Evolutionary conservation across 2,329 filamentous ascomycete species (phyloP), one percentile per base, ranked within the genome.

Genomic region (Colletotrichum lupini): DNA sequence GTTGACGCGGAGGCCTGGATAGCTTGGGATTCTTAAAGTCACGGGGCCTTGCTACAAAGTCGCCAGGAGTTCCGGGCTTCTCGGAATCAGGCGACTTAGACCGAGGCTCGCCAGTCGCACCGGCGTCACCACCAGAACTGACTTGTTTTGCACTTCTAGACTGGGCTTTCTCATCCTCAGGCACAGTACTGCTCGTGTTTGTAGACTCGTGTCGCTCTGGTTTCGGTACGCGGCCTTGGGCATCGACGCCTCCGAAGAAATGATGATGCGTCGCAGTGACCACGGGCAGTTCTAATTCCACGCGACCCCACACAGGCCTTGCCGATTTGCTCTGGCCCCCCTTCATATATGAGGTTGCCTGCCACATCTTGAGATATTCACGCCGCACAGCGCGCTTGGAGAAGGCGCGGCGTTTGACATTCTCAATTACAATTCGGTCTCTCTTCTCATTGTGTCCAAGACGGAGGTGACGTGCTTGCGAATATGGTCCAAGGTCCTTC

Each of bases 211-310:
- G 4, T 28, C 7, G 8, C n/a, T 73, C 28, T 22, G 46, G 14
- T 1, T n/a, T 22, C 14, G 12, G 30, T n/a, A 49, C 19, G 30
- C 53, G 72, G 7, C 82, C 83, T 5, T 75, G 74, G 3, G 74
- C 66, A 35, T 86, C 79, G 7, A 87, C 80, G 4, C 83, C 87
- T 60, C 86, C 79, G 67, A 91, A 91, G n/a, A 91, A 82, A 28
- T 81, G 79, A 19, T 81, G 76, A 65, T 87, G 84, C 2, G 76
- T 77, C 2, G 77, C 67, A 0, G 80, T 79, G 4, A 84, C 81
- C 52, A 70, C 68, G 9, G 81, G 78, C 2, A 83, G 71, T 37
- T 76, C 74, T 8, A 74, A 74, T 24, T 80, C 75, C 0, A 71
- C 37, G 5, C 74, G 74, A 0, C 89, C 90, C 89, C 89, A 92